Percentiles rank a stretch among this genome's conserved stretches.
Conservation (phyloP, 768 basidiomycete genomes). For the Lactarius trivialis region DNA sequence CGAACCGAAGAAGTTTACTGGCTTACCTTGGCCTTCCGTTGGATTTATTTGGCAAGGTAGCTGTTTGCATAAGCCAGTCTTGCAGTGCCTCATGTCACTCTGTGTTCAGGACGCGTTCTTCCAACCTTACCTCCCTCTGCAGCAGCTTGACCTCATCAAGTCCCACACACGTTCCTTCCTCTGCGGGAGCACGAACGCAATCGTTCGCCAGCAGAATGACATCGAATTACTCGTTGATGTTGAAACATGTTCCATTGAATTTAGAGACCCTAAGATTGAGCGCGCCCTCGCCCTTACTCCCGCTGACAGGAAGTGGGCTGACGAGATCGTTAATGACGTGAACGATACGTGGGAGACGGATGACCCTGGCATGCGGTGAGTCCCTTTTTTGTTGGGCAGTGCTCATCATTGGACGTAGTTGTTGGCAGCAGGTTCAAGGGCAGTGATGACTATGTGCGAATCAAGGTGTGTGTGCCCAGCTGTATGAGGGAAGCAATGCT, state of each 20-base stretch:
- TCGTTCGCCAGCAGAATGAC: slow-evolving; percentile 89
- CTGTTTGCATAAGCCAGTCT: not conserved
- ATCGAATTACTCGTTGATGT: slow-evolving; percentile 88
- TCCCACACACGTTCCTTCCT: slow-evolving; percentile 73
- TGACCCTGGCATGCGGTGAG: slow-evolving; percentile 58
- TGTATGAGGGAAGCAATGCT: not conserved
- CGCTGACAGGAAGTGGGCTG: slow-evolving; percentile 97
- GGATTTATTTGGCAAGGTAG: slow-evolving; percentile 86
- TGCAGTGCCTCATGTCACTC: not conserved
- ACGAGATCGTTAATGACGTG: slow-evolving; percentile 84
- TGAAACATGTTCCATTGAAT: slow-evolving; percentile 81
- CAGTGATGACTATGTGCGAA: slow-evolving; percentile 89
- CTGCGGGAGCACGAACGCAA: slow-evolving; percentile 92
- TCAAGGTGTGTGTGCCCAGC: slow-evolving; percentile 48
- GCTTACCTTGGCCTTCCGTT: slow-evolving; percentile 91
- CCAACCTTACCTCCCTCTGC: slow-evolving; percentile 94
- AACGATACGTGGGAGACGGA: slow-evolving; percentile 71
- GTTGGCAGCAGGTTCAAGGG: slow-evolving; percentile 71
- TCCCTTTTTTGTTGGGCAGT: slow-evolving; percentile 34
- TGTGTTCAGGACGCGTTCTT: slow-evolving; percentile 77
- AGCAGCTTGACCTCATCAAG: slow-evolving; percentile 85
- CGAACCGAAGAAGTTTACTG: slow-evolving; percentile 86
- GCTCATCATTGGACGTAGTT: not conserved
- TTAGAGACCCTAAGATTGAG: slow-evolving; percentile 76
- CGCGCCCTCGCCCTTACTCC: slow-evolving; percentile 74